These are phyloP conservation scores for Fusarium sororula DNA, from an alignment of 2,329 filamentous ascomycete species.

Conservation along the genomic window DNA sequence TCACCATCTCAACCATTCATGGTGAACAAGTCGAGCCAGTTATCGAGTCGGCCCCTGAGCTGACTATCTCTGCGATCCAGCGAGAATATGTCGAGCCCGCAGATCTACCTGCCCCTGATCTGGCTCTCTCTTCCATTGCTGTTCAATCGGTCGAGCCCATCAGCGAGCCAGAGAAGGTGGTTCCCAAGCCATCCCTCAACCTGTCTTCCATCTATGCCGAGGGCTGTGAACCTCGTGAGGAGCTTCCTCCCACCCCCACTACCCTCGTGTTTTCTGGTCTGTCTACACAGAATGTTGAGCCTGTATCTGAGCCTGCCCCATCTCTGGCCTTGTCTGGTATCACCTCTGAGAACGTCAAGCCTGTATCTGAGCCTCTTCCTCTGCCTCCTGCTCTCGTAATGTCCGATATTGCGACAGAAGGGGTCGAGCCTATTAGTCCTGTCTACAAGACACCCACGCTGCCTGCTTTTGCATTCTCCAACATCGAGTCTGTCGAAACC, in stretches of 20 bases:
- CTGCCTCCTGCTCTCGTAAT: constrained; percentile 46
- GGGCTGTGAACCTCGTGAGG: constrained; percentile 49
- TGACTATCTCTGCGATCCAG: constrained; percentile 36
- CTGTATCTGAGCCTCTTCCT: constrained; percentile 39
- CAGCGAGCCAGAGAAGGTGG: constrained; percentile 45
- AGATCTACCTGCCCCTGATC: constrained; percentile 29
- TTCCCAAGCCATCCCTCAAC: constrained; percentile 41
- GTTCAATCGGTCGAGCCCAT: constrained; percentile 46
- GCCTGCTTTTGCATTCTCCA: constrained; percentile 54
- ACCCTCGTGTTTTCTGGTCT: constrained; percentile 49
- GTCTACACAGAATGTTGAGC: constrained; percentile 50
- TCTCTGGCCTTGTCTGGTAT: constrained; percentile 30
- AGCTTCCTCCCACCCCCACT: constrained; percentile 36
- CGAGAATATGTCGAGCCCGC: constrained; percentile 40
- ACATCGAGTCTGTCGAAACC: constrained; percentile 57
- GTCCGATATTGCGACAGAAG: constrained; percentile 49
- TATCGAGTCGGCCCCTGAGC: constrained; percentile 14
- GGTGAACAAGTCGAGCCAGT: constrained; percentile 39
- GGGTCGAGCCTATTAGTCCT: constrained; percentile 52
- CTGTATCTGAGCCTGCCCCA: constrained; percentile 41
- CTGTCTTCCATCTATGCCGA: constrained; percentile 46
- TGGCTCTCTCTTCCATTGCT: constrained; percentile 44
- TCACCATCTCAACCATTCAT: constrained; percentile 31
- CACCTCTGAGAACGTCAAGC: constrained; percentile 49
- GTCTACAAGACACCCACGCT: constrained; percentile 32